These are phyloP conservation scores for Pleurotus sapidus DNA, from an alignment of 768 basidiomycete genomes.

Conservation along the genomic window DNA sequence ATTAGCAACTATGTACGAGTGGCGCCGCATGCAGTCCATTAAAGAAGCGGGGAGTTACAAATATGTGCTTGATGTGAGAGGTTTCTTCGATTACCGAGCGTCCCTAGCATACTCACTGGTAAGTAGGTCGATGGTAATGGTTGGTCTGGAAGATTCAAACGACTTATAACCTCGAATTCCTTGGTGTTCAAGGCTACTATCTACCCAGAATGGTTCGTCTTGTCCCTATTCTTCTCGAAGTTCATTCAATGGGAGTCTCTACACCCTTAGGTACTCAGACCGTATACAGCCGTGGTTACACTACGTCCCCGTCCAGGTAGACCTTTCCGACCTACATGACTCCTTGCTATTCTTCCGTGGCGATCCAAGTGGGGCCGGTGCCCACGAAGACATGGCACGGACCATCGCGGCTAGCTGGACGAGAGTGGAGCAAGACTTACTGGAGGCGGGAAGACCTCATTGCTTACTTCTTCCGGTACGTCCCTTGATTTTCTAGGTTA, in stretches of 20 bases:
- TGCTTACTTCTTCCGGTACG: conserved; percentile 42
- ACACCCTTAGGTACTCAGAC: conserved; percentile 43
- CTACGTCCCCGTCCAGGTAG: conserved; percentile 67
- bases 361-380: conserved; percentile 48
- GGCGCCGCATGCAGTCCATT: conserved; percentile 39
- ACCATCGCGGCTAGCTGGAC: conserved; percentile 48
- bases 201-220: conserved; percentile 66
- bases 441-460: conserved; percentile 47
- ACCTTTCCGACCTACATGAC: conserved; percentile 69
- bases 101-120: background rate
- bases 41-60: conserved; percentile 55
- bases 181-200: conserved; percentile 69
- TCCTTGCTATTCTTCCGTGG: conserved; percentile 73
- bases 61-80: conserved; percentile 55
- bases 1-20: conserved; percentile 47
- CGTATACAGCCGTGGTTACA: conserved; percentile 69
- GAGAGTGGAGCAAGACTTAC: conserved; percentile 38
- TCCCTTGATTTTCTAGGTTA: background rate
- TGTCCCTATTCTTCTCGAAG: background rate
- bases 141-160: conserved; percentile 70
- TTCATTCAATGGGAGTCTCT: background rate
- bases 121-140: conserved; percentile 59
- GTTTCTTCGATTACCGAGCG: background rate
- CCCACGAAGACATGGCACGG: conserved; percentile 56
- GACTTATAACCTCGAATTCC: conserved; percentile 59